These are phyloP conservation scores for Penicillium samsonianum DNA, from an alignment of 495 filamentous ascomycete genomes.

Conservation along the genomic window DNA sequence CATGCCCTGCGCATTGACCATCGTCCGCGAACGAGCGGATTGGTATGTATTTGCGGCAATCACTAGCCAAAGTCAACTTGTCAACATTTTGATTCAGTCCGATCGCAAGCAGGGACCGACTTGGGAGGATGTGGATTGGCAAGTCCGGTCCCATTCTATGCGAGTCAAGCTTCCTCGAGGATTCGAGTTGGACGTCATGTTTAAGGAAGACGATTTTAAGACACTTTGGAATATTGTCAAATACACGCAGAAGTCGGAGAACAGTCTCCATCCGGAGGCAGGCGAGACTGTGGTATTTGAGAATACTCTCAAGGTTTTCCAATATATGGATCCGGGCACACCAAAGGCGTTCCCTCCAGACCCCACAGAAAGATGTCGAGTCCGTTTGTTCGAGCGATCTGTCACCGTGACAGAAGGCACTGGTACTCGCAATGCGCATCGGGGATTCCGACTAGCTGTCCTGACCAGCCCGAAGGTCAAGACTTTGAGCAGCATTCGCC, in stretches of 20 bases:
- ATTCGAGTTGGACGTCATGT: slow-evolving; percentile 66
- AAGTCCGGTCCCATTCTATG: slow-evolving; percentile 58
- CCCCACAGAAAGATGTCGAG: slow-evolving; percentile 63
- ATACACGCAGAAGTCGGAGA: slow-evolving; percentile 71
- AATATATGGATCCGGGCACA: slow-evolving; percentile 71
- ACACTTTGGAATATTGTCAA: slow-evolving; percentile 79
- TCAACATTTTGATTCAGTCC: slow-evolving; percentile 72
- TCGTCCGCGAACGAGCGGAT: slow-evolving; percentile 66
- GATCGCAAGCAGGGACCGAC: slow-evolving; percentile 66
- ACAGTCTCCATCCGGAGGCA: slow-evolving; percentile 60
- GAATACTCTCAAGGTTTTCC: slow-evolving; percentile 64
- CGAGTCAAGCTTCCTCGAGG: slow-evolving; percentile 67
- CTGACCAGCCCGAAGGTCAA: slow-evolving; percentile 75
- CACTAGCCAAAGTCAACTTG: slow-evolving; percentile 71
- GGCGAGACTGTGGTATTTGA: slow-evolving; percentile 69
- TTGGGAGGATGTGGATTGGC: slow-evolving; percentile 82
- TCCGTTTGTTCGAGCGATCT: slow-evolving; percentile 71
- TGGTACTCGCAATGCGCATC: slow-evolving; percentile 66
- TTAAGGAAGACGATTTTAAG: slow-evolving; percentile 71
- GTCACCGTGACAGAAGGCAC: slow-evolving; percentile 63
- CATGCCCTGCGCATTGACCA: slow-evolving; percentile 71
- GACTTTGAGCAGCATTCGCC: slow-evolving; percentile 69
- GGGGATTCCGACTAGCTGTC: slow-evolving; percentile 73
- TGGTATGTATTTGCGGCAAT: slow-evolving; percentile 67
- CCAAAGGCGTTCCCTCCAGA: slow-evolving; percentile 71